Base-by-base conservation (phyloP, 768 basidiomycete genomes). In the Xanthoconium stramineum region DNA sequence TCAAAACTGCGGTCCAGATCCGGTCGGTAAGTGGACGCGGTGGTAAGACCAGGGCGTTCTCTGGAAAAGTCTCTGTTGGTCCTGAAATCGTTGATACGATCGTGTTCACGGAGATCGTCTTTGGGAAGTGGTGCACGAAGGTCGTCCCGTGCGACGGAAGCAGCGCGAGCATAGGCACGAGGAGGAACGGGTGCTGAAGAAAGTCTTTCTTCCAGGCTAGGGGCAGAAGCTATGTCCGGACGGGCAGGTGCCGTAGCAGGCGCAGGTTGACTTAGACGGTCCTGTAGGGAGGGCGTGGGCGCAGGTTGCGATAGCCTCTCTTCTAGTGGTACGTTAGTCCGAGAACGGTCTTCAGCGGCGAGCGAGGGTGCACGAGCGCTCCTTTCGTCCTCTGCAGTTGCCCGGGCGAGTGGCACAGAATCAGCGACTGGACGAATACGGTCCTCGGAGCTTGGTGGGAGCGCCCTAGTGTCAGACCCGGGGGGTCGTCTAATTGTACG, bases 201-300 rank as follows among this genome's bases (percentile, higher is more conserved):
- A 12, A 78, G 63, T 55, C 78, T 74, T 50, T 79, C 76, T 69
- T 77, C 78, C 24, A 78, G 63, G 56, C 65, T 75, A 12, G 74
- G 67, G 24, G 72, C 65, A 57, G 72, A 67, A 53, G 53, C 17
- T 6, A 64, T 32, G 9, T 70, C 69, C 44, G 47, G 53, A 14
- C 68, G 64, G n/a, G 62, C 15, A 52, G 63, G 57, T 33, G 48
- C 51, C 14, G 17, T 55, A 30, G 45, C n/a, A 52, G 50, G 19
- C 5, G 42, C 60, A 52, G 72, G 70, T 51, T 75, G 75, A 47
- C 64, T 72, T 44, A 74, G 61, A 33, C 74, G 75, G 43, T 77
- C 76, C 63, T 76, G 73, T 19, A 76, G 53, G 24, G 72, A 71
- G 19, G 71, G 72, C 6, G 67, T 49, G 35, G 69, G 61, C 3